Evolutionary conservation across 208 protist genomes (phyloP).

Genomic region (Angomonas deanei): DNA sequence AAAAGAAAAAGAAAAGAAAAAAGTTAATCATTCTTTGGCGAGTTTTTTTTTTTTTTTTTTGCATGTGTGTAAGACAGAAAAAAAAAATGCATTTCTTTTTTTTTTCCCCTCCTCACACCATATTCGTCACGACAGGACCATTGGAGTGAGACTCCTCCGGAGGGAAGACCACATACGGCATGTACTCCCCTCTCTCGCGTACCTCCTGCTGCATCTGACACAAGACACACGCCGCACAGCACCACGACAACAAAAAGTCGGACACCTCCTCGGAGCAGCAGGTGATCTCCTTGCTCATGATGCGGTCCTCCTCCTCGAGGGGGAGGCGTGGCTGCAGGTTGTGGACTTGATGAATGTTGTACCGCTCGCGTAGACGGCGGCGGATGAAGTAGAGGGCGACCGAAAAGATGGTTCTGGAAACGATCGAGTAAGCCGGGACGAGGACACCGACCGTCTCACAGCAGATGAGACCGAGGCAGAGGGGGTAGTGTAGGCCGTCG

Average conservation of each 20-base stretch:
- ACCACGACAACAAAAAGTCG: neutral
- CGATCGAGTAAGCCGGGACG: neutral
- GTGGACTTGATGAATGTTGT: slow-evolving; percentile 3
- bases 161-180: neutral
- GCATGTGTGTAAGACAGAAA: neutral
- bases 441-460: neutral
- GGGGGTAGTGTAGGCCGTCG: neutral
- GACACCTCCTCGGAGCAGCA: neutral
- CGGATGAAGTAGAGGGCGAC: neutral
- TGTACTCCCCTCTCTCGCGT: neutral
- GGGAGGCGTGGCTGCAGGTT: too few relatives aligned
- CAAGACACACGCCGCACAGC: neutral
- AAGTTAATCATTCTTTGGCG: neutral
- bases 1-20: slow-evolving; percentile 1
- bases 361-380: neutral
- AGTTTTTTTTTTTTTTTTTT: neutral
- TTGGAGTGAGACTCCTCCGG: neutral
- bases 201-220: neutral
- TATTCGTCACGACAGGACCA: neutral
- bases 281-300: neutral
- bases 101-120: neutral
- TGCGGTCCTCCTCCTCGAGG: neutral
- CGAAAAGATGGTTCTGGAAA: neutral
- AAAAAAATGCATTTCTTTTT: neutral
- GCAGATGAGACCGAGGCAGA: neutral